Conservation (phyloP, 2,329 filamentous ascomycete species). For the Ceratocystiopsis brevicomis region DNA sequence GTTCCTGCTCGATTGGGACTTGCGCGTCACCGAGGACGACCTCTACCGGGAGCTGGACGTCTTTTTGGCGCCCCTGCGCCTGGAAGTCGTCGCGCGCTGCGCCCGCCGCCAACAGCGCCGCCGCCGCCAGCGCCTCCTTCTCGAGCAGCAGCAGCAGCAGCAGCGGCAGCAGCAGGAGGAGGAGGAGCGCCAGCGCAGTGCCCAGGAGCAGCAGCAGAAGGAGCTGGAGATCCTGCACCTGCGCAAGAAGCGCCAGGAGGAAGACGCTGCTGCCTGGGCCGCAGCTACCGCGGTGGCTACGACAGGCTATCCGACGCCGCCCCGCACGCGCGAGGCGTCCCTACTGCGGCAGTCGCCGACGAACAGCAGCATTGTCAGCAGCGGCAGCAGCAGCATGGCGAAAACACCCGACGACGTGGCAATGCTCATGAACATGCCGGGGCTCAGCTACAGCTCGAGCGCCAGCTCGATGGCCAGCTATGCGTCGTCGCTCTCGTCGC, state of each 20-base stretch:
- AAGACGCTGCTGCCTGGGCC: conserved; percentile 10
- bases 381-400: neutral
- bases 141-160: conserved; percentile 24
- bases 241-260: conserved; percentile 17
- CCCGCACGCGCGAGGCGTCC: conserved; percentile 19
- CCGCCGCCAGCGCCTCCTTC: conserved; percentile 7
- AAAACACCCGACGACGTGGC: conserved; percentile 14
- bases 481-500: conserved; percentile 27
- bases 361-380: neutral
- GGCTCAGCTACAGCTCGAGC: conserved; percentile 25
- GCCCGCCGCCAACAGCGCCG: conserved; percentile 28
- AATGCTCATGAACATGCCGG: conserved; percentile 20
- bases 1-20: conserved; percentile 85
- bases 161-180: conserved; percentile 15
- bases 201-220: conserved; percentile 8
- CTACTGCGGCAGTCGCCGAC: neutral
- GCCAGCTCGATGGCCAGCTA: conserved; percentile 26
- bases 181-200: conserved; percentile 21
- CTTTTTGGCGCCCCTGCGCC: conserved; percentile 73
- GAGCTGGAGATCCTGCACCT: conserved; percentile 9
- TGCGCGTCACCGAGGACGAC: conserved; percentile 68
- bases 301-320: conserved; percentile 25
- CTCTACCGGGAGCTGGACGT: conserved; percentile 72
- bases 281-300: conserved; percentile 12
- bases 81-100: conserved; percentile 32